Conservation (phyloP, 139 green algal genomes). For the Chlorella ohadii region DNA sequence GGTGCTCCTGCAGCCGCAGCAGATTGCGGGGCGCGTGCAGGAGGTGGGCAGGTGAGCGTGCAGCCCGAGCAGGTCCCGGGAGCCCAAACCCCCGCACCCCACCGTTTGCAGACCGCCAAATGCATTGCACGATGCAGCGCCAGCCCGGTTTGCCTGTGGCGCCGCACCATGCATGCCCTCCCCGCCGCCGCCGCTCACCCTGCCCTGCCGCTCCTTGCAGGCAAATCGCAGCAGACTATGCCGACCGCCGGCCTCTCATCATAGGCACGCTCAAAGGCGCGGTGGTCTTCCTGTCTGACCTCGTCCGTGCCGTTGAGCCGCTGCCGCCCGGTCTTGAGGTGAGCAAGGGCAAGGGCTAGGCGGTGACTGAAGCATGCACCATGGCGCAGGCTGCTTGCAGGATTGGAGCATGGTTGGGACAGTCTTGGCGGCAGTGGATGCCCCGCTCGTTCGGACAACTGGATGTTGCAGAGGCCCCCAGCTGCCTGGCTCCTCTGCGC, state of each 20-base stretch:
- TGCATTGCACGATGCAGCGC: not conserved
- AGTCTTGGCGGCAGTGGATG: too few species aligned
- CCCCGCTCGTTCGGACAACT: too few species aligned
- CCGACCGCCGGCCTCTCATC: conserved; percentile 50
- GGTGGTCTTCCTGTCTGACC: conserved; percentile 69
- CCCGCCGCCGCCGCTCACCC: not conserved
- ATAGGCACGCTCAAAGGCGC: conserved; percentile 66
- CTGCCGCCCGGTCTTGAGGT: conserved; percentile 40
- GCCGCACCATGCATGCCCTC: not conserved
- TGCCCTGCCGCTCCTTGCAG: conserved; percentile 11
- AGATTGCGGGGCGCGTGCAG: conserved; percentile 36
- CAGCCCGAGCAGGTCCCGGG: not conserved
- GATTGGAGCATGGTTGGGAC: too few species aligned
- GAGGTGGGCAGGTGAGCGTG: conserved; percentile 54
- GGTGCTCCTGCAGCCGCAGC: conserved; percentile 47
- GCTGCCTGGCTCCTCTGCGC: too few species aligned
- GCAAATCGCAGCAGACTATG: conserved; percentile 55
- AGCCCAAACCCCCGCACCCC: not conserved
- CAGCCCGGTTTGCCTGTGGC: not conserved
- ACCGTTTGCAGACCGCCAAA: not conserved
- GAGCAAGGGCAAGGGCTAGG: too few species aligned
- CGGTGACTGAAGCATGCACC: too few species aligned
- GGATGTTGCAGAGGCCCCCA: too few species aligned
- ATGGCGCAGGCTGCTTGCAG: too few species aligned
- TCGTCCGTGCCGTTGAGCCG: conserved; percentile 62